Base-by-base conservation (phyloP, 2,329 filamentous ascomycete species). In the Amphichorda felina region DNA sequence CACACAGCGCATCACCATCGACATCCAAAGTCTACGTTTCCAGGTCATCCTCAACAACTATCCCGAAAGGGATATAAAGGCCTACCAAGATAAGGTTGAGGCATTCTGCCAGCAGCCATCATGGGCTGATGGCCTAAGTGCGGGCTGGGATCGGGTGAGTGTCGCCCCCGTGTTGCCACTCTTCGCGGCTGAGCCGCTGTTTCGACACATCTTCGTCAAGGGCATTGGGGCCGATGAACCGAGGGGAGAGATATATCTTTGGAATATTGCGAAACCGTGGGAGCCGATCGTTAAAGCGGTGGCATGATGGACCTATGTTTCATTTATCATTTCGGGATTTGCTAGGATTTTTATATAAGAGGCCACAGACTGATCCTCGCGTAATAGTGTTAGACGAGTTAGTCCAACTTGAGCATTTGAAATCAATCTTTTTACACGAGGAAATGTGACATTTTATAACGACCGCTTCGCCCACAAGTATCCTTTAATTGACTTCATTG, bases 211-310 rank as follows among this genome's bases (percentile, higher is more conserved):
- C 16, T 52, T 59, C 31, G 56, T 61, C 25, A 59, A 57, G 43
- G 48, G 52, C 15, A 28, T 53, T 14, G 29, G 33, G 9, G 30
- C 22, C 7, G 51, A 50, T 35, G 53, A 58, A 30, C 48, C 47
- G 5, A 36, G 43, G 2, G 56, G 53, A 8, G 54, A 60, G 32
- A 49, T 61, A 16, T 63, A 62, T 37, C 48, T 63, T 27, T 63
- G 60, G 60, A 60, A 63, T 39, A 40, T 57, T 43, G 49, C 54
- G 13, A 46, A 48, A 22, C 60, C 60, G 25, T 63, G 60, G 60
- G 60, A 63, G 41, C 60, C 60, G 8, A 59, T 63, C 53, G 52
- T 62, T n/a, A 57, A 53, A 41, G 59, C 57, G 21, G 21, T 10
- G 10, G 21, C 21, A 10, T 24, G 21, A 24, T 24, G 10, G 6